Percentiles rank a stretch among this genome's conserved stretches.
Conservation (phyloP, 257 asterid genomes). For the Scutellaria galericulata region DNA sequence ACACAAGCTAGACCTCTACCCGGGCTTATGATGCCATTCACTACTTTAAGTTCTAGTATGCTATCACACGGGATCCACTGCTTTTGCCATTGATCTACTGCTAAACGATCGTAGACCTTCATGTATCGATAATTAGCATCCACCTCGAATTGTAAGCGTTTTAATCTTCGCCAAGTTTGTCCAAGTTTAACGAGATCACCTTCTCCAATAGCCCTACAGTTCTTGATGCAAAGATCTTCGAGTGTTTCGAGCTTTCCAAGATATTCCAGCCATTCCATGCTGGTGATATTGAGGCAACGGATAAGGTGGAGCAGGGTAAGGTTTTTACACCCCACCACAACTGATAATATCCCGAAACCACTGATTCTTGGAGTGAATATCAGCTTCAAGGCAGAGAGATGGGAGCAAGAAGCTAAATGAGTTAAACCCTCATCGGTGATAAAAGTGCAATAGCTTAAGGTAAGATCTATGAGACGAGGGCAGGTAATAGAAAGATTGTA, state of each 20-base stretch:
- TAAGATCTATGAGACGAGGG: conserved; percentile 59
- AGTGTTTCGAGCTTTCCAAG: conserved; percentile 71
- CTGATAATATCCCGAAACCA: conserved; percentile 78
- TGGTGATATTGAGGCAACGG: conserved; percentile 66
- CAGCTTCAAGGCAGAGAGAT: conserved; percentile 63
- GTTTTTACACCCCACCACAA: conserved; percentile 70
- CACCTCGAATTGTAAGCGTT: conserved; percentile 73
- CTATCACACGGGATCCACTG: conserved; percentile 70
- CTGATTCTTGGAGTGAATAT: conserved; percentile 76
- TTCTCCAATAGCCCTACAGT: conserved; percentile 83
- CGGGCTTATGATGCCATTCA: conserved; percentile 75
- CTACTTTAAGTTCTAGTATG: conserved; percentile 75
- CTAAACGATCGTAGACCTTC: conserved; percentile 68
- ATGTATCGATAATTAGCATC: conserved; percentile 76
- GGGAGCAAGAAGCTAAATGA: conserved; percentile 66
- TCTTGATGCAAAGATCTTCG: conserved; percentile 77
- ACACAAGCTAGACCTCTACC: conserved; percentile 89
- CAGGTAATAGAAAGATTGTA: conserved; percentile 59
- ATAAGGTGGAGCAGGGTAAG: conserved; percentile 63
- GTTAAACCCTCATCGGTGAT: conserved; percentile 77
- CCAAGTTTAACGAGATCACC: conserved; percentile 80
- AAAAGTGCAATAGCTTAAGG: conserved; percentile 76
- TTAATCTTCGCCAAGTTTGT: conserved; percentile 61
- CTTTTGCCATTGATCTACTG: conserved; percentile 69
- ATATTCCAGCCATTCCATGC: conserved; percentile 84